Evolutionary conservation across 179 eudicot species (phyloP).

Genomic region (Actinidia polygama): DNA sequence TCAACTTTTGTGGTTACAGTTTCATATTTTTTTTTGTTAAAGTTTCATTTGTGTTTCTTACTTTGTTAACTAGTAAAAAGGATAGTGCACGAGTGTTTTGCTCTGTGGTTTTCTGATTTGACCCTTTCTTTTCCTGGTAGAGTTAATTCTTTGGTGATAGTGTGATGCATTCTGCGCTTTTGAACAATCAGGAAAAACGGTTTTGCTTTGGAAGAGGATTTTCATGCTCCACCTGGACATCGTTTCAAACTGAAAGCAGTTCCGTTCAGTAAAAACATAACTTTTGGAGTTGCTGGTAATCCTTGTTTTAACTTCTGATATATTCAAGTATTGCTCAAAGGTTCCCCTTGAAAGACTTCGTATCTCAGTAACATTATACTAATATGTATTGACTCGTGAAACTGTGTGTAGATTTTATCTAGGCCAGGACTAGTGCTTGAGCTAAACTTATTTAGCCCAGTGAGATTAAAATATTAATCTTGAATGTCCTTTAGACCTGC

Average conservation of each 20-base stretch:
- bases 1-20: no score
- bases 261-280: constrained; percentile 94
- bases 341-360: neutral
- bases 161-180: constrained; percentile 19
- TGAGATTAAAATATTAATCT: no score
- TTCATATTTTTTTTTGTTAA: neutral
- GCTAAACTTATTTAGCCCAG: no score
- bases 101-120: neutral
- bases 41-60: neutral
- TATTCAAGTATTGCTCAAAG: neutral
- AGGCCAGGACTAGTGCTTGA: no score
- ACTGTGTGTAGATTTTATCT: no score
- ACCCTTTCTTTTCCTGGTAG: neutral
- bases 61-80: neutral
- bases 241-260: constrained; percentile 81
- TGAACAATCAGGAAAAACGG: constrained; percentile 80
- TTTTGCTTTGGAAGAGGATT: constrained; percentile 82
- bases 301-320: neutral
- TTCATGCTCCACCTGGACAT: constrained; percentile 73
- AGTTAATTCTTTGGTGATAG: neutral
- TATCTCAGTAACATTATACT: no score
- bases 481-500: no score
- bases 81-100: neutral
- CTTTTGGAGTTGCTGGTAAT: constrained; percentile 93
- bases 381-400: no score